Evolutionary conservation across 352 stramenopile species (phyloP).

Genomic region (Aphanomyces cochlioides): DNA sequence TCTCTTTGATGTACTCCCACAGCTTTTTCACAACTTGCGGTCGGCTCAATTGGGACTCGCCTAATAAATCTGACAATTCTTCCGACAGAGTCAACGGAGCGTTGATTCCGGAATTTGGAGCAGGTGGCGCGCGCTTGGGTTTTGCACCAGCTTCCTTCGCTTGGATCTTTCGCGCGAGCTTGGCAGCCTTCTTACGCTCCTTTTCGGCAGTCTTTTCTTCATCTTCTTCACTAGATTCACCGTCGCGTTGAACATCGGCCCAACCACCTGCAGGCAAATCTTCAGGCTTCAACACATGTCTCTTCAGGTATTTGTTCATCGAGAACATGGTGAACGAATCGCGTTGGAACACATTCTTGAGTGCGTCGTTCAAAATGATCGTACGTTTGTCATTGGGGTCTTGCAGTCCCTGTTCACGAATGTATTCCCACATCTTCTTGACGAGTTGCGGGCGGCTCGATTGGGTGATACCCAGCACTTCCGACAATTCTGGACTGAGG

Average conservation of each 20-base stretch:
- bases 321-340: slow-evolving; percentile 86
- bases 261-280: slow-evolving; percentile 67
- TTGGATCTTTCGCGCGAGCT: slow-evolving; percentile 17
- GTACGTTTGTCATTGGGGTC: slow-evolving; percentile 91
- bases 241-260: slow-evolving; percentile 64
- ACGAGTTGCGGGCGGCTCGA: slow-evolving; percentile 91
- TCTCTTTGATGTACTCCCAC: slow-evolving; percentile 42
- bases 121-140: slow-evolving; percentile 26
- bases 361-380: slow-evolving; percentile 89
- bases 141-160: slow-evolving; percentile 26
- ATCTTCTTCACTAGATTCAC: slow-evolving; percentile 77
- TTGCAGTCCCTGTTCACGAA: slow-evolving; percentile 92
- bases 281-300: slow-evolving; percentile 66
- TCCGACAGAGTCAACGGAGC: slow-evolving; percentile 26
- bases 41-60: slow-evolving; percentile 27
- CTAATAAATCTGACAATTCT: slow-evolving; percentile 29
- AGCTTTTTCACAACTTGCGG: slow-evolving; percentile 37
- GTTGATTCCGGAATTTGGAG: slow-evolving; percentile 30
- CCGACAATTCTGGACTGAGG: slow-evolving; percentile 68
- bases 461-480: slow-evolving; percentile 72
- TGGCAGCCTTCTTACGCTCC: slow-evolving; percentile 29
- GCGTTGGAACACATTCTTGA: slow-evolving; percentile 79
- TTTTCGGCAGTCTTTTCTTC: slow-evolving; percentile 40
- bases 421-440: slow-evolving; percentile 95
- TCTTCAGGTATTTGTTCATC: slow-evolving; percentile 89